phyloP scores from a whole-genome alignment of 495 filamentous ascomycete species.

The Apodospora peruviana region DNA sequence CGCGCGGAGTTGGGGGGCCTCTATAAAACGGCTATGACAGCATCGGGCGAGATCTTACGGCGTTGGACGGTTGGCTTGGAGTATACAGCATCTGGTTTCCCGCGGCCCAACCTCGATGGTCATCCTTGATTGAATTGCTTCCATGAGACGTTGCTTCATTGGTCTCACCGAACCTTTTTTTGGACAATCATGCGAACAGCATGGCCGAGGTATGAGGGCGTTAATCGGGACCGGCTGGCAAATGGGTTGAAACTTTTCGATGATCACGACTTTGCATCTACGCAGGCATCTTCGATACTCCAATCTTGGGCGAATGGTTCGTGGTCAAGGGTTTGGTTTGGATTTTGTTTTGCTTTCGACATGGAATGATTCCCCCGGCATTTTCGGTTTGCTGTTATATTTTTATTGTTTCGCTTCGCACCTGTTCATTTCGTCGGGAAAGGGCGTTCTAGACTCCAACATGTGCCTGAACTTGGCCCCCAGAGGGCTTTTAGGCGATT shows the following conservation, averaged over 20 bases:
- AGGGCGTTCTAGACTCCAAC: conserved; percentile 18
- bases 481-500: conserved; percentile 14
- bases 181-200: background rate
- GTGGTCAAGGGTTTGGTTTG: conserved; percentile 13
- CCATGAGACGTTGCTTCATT: background rate
- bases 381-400: conserved; percentile 6
- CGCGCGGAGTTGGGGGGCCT: background rate
- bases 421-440: conserved; percentile 3
- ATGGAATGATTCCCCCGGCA: conserved; percentile 15
- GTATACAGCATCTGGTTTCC: no score
- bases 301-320: conserved; percentile 14
- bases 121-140: no score
- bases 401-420: conserved; percentile 9
- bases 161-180: background rate
- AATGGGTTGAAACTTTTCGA: background rate
- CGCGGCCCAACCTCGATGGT: no score
- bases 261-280: conserved; percentile 7
- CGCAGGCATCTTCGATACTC: conserved; percentile 9
- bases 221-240: background rate
- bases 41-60: no score
- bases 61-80: no score
- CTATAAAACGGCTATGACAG: no score
- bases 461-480: no score
- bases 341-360: conserved; percentile 2
- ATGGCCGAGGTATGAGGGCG: background rate